A percentile compares a stretch with the other conserved stretches of the same genome.
Evolutionary conservation across 495 filamentous ascomycete species (phyloP).

Genomic region (Tuber indicum): DNA sequence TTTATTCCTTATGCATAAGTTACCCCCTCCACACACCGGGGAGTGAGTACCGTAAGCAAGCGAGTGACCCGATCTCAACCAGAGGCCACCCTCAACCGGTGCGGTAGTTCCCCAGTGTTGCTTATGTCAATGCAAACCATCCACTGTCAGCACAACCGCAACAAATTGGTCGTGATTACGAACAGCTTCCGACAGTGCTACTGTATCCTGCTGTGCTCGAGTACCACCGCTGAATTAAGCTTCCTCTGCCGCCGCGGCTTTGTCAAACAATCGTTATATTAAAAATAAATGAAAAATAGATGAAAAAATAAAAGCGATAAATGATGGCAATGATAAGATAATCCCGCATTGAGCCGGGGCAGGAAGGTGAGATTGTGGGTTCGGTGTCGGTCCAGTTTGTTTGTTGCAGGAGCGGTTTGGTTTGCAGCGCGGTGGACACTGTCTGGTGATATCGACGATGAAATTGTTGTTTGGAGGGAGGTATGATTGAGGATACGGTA

Average conservation of each 20-base stretch:
- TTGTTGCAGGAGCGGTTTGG: neutral
- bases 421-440: neutral
- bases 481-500: neutral
- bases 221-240: neutral
- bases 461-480: neutral
- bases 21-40: too few relatives aligned
- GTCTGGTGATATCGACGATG: neutral
- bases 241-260: neutral
- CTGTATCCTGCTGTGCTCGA: neutral
- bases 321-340: neutral
- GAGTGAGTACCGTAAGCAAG: neutral
- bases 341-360: neutral
- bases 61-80: neutral
- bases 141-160: neutral
- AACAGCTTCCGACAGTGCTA: neutral
- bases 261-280: neutral
- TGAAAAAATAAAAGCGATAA: neutral
- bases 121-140: neutral
- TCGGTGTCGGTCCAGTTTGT: neutral
- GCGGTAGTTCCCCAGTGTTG: neutral
- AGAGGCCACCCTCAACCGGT: neutral
- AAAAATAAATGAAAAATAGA: neutral
- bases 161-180: neutral
- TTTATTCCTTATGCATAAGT: neutral
- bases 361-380: neutral